Conservation (phyloP, 2,329 filamentous ascomycete genomes). For the Cercospora sesami region DNA sequence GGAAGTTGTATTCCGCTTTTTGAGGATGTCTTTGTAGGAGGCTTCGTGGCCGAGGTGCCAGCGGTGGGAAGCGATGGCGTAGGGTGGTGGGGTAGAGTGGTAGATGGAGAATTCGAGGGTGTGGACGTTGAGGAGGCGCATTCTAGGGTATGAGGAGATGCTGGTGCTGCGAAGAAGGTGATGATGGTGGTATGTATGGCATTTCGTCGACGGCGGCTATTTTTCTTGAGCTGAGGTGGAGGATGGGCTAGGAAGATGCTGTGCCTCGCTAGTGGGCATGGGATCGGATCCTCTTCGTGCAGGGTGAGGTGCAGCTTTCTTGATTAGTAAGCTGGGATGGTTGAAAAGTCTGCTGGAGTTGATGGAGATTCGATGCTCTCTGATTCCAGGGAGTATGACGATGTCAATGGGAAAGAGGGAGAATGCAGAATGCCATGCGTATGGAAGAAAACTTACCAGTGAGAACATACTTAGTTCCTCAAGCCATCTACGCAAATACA, state of each 20-base stretch:
- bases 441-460: no score
- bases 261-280: not conserved
- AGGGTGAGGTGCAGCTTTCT: not conserved
- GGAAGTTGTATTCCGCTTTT: not conserved
- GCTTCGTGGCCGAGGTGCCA: not conserved
- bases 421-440: no score
- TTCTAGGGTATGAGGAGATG: not conserved
- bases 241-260: not conserved
- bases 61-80: not conserved
- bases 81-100: not conserved
- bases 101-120: not conserved
- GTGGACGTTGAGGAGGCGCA: slow-evolving; percentile 2
- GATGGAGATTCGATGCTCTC: no score
- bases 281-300: not conserved
- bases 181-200: no score
- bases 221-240: not conserved
- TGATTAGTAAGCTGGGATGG: not conserved
- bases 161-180: not conserved
- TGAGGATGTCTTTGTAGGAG: not conserved
- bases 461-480: no score
- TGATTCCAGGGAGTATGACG: no score
- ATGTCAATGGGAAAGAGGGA: no score
- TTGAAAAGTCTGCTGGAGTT: not conserved
- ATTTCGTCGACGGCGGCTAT: not conserved
- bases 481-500: not conserved